Evolutionary conservation across 495 filamentous ascomycete species (phyloP).

Genomic region (Tuber calosporum): DNA sequence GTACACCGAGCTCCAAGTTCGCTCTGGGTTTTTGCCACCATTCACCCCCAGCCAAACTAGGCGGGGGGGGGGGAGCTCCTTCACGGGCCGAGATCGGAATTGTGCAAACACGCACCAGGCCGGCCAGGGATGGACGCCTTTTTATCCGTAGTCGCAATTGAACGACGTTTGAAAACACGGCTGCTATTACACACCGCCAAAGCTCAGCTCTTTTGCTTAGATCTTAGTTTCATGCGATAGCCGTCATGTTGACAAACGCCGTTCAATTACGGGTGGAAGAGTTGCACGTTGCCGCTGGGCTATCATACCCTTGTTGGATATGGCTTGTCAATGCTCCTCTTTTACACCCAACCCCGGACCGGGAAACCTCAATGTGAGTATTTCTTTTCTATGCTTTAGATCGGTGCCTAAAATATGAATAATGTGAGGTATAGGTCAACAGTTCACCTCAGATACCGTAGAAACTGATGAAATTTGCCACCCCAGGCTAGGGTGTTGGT

Average conservation of each 20-base stretch:
- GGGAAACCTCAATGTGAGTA: background rate
- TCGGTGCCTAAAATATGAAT: background rate
- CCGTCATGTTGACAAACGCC: too few species aligned
- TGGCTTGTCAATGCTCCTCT: background rate
- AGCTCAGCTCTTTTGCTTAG: too few species aligned
- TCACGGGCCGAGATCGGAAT: slow-evolving; percentile 1
- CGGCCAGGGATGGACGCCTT: background rate
- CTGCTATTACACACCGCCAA: too few species aligned
- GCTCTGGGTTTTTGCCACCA: background rate
- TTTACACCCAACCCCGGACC: background rate
- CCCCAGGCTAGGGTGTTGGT: background rate
- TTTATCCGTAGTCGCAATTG: background rate
- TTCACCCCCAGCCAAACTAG: background rate
- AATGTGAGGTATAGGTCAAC: background rate
- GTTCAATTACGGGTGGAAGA: background rate
- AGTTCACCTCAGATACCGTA: background rate
- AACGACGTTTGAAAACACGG: too few species aligned
- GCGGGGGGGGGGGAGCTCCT: background rate
- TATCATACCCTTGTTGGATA: background rate
- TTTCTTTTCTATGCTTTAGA: background rate
- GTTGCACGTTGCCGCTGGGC: background rate
- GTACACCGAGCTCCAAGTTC: background rate
- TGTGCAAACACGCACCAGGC: background rate
- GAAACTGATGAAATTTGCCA: background rate
- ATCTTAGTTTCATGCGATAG: too few species aligned